phyloP scores from a whole-genome alignment of 2,329 filamentous ascomycete genomes.

The Alternaria infectoria region DNA sequence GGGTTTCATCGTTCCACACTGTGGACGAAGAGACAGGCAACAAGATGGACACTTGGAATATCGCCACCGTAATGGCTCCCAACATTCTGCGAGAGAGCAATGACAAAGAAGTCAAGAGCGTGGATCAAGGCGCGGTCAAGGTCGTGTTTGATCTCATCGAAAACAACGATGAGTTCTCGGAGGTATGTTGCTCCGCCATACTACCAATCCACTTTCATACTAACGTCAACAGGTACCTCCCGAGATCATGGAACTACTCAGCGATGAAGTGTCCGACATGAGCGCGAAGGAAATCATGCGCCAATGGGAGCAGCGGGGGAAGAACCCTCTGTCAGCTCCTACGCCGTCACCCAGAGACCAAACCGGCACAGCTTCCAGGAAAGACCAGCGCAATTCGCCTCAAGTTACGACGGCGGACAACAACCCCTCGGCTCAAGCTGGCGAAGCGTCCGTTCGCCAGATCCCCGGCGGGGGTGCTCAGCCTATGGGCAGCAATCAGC shows the following conservation, averaged over 20 bases:
- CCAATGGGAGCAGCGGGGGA: conserved; percentile 83
- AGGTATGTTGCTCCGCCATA: conserved; percentile 67
- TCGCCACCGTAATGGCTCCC: conserved; percentile 95
- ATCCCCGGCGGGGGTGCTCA: conserved; percentile 54
- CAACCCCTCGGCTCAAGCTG: conserved; percentile 83
- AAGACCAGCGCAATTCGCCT: conserved; percentile 55
- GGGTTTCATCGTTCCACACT: conserved; percentile 96
- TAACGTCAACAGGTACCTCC: conserved; percentile 76
- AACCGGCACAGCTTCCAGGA: conserved; percentile 59
- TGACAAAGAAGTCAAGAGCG: conserved; percentile 63
- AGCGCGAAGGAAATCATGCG: conserved; percentile 98
- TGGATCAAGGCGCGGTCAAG: conserved; percentile 92
- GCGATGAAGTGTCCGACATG: conserved; percentile 84
- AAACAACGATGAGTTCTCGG: conserved; percentile 94
- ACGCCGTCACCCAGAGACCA: conserved; percentile 46
- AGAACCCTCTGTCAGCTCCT: conserved; percentile 64
- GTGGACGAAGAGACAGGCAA: conserved; percentile 96
- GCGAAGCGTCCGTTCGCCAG: conserved; percentile 82
- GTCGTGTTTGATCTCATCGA: conserved; percentile 90
- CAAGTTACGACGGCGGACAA: conserved; percentile 78
- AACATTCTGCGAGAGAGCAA: conserved; percentile 82
- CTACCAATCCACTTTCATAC: neutral
- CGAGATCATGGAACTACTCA: conserved; percentile 84
- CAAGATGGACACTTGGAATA: conserved; percentile 98
- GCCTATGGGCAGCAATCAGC: conserved; percentile 27